Evolutionary conservation across 345 rosid species (phyloP).

Genomic region (Hibiscus mutabilis): DNA sequence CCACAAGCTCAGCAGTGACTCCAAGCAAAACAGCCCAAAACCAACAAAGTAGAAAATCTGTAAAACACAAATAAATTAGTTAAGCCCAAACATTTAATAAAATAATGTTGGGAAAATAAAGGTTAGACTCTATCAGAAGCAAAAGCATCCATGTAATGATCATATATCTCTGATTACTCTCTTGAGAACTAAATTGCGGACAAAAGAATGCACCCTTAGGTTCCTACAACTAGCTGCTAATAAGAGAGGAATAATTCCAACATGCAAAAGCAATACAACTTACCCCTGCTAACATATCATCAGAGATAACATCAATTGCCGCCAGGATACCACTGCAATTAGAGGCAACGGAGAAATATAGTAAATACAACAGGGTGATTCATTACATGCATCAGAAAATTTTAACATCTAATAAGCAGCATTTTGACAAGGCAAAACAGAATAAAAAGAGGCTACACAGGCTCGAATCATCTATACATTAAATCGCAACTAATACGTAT

Average conservation of each 20-base stretch:
- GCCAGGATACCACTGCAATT: conserved; percentile 85
- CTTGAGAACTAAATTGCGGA: background rate
- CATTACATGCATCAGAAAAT: background rate
- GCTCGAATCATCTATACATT: background rate
- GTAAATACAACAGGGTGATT: background rate
- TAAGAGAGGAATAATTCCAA: background rate
- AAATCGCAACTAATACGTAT: background rate
- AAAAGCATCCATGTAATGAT: background rate
- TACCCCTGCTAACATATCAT: conserved; percentile 76
- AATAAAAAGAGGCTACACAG: background rate
- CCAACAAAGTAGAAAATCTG: conserved; percentile 95
- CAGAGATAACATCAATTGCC: conserved; percentile 79
- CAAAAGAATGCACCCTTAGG: background rate
- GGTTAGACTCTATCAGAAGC: background rate
- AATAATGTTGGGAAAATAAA: background rate
- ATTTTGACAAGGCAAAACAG: background rate
- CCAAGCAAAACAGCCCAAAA: conserved; percentile 82
- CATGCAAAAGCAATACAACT: conserved; percentile 14
- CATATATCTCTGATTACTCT: background rate
- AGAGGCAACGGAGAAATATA: conserved; percentile 1
- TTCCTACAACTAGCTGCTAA: background rate
- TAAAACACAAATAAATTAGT: conserved; percentile 13
- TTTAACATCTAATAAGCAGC: background rate
- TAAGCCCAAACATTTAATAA: background rate
- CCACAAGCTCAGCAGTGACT: conserved; percentile 88